phyloP scores from a whole-genome alignment of 2,329 filamentous ascomycete species.

The Penicillium expansum region DNA sequence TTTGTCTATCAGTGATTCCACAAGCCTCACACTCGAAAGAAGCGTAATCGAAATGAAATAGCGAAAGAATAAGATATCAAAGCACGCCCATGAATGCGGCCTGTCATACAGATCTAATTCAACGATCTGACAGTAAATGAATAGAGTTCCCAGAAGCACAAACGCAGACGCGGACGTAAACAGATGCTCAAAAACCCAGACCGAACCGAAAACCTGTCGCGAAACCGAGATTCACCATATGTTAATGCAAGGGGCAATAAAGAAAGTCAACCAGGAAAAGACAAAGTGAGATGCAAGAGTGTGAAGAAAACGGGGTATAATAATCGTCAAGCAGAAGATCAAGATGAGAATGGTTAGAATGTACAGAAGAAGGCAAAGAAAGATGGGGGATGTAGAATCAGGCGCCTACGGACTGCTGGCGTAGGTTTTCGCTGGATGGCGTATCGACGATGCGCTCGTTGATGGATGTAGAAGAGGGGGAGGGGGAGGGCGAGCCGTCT shows the following conservation, averaged over 20 bases:
- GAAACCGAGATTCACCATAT: constrained; percentile 4
- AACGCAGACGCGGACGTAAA: not conserved
- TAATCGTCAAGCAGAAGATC: constrained; percentile 15
- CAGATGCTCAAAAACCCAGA: constrained; percentile 3
- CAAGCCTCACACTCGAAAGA: not conserved
- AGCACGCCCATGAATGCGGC: not conserved
- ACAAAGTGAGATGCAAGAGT: constrained; percentile 11
- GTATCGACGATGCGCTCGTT: constrained; percentile 18
- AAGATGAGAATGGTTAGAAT: constrained; percentile 18
- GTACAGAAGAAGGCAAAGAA: constrained; percentile 15
- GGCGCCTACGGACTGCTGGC: constrained; percentile 22
- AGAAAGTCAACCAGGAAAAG: constrained; percentile 9
- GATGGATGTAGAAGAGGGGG: constrained; percentile 19
- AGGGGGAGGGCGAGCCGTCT: constrained; percentile 12
- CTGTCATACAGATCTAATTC: not conserved
- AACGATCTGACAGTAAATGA: not conserved
- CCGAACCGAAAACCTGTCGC: constrained; percentile 1
- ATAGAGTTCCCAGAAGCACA: not conserved
- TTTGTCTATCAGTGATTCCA: constrained; percentile 9
- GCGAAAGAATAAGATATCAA: not conserved
- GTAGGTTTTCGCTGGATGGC: constrained; percentile 23
- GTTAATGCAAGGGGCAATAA: constrained; percentile 14
- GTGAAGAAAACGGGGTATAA: constrained; percentile 15
- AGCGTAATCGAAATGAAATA: not conserved
- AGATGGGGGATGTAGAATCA: constrained; percentile 1